Base-by-base conservation (phyloP, 2,329 filamentous ascomycete species). In the Neonectria sp. region DNA sequence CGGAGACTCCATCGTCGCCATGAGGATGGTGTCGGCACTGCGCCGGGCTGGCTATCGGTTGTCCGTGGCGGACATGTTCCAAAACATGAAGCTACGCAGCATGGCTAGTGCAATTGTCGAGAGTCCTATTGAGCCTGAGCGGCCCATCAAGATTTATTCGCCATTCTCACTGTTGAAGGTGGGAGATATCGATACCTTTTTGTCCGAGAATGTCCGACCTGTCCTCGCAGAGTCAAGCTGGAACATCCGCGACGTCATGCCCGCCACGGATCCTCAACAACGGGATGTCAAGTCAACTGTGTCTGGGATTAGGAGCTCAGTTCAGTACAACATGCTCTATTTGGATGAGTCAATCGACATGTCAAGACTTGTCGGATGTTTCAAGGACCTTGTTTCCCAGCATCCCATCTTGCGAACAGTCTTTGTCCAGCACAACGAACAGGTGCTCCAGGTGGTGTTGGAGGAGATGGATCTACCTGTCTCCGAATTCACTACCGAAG, bases 271-370 rank as follows among this genome's bases (percentile, higher is more conserved):
- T 15, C 70, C 73, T 2, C 75, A 76, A 21, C 45, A 63, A 1
- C 63, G 66, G 3, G 75, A 76, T 27, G 71, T 76, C 13, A 70
- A 66, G 45, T 67, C 72, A 5, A 73, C 75, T 1, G 59, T 77
- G 1, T 71, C 55, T 29, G 46, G 60, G 2, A 73, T 71, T 0
- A 63, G 75, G 53, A 77, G 75, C 68, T 71, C 75, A 0, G 51
- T 76, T 12, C 75, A 76, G 21, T 76, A 77, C 60, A 76, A 76
- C 45, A 76, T 76, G 75, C 68, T 76, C 4, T 77, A 77, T 55
- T 21, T 76, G 40, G 73, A 76, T 1, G 61, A 65, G 29, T 72
- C 75, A 7, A 72, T 76, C 24, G 71, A 76, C 11, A 67, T 55
- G 0, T 6, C 52, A 2, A 64, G 49, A 2, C 70, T 76, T 3